Base-by-base conservation (phyloP, 2,329 filamentous ascomycete species). In the Davidsoniella virescens region DNA sequence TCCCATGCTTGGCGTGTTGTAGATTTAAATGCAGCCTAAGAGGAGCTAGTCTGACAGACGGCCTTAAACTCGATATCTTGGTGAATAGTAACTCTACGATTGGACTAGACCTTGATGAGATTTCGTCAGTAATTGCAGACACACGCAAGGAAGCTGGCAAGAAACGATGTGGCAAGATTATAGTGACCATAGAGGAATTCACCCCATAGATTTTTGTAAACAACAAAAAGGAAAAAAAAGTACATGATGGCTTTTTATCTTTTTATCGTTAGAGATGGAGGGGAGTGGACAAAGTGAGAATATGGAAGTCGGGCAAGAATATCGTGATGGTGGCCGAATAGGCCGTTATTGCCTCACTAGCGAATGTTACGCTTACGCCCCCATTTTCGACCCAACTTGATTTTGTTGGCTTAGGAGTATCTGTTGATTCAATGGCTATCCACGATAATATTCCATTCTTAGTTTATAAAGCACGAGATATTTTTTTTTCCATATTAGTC, bases 41-140 rank as follows among this genome's bases (percentile, higher is more conserved):
- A 25, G 41, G 41, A 4, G 26, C 14, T 25, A 25, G 41, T 10
- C 20, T 44, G 12, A 25, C 20, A 2, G 41, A 44, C 41, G 41
- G 41, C 16, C 9, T 44, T 20, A 25, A 20, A 4, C 20, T 44
- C 20, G n/a, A 20, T 23, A 44, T 44, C n/a, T 44, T 9, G 18
- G 41, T 18, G 41, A 25, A 20, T 5, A 14, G 20, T n/a, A 44
- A 20, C 1, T 12, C 20, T 14, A 20, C 52, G 41, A 36, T 44
- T 26, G 48, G 49, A 18, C 18, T 40, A 10, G 3, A 25, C 59
- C 62, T 60, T 57, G 67, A 65, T 65, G 49, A 66, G 61, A 6
- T 60, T 58, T 50, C 61, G 63, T 41, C 64, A 61, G 25, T 60
- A 54, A 40, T 61, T 57, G 45, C 66, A 52, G 52, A 67, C 45